These are phyloP conservation scores for Mycena latifolia DNA, from an alignment of 768 basidiomycete species.

Conservation along the genomic window DNA sequence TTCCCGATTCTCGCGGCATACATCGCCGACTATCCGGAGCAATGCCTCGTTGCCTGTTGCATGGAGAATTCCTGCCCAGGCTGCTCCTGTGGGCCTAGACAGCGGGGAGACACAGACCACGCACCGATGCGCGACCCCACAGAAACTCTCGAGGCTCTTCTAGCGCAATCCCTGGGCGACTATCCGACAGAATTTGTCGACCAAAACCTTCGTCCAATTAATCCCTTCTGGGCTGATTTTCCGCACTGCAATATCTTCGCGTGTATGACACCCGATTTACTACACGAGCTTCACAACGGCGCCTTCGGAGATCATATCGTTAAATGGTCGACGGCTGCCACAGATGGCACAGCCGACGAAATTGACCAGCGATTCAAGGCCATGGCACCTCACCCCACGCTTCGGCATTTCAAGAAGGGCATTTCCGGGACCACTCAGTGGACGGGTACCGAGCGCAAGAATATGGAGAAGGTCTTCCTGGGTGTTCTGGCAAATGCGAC, in stretches of 20 bases:
- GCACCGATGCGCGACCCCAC: background rate
- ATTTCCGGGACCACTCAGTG: too few species aligned
- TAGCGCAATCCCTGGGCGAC: background rate
- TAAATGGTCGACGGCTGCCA: background rate
- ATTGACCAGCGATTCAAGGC: background rate
- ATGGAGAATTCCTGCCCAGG: slow-evolving; percentile 46
- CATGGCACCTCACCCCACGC: too few species aligned
- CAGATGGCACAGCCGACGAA: background rate
- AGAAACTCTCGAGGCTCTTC: background rate
- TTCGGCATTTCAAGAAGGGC: too few species aligned
- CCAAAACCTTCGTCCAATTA: background rate
- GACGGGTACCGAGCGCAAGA: too few species aligned
- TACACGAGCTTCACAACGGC: background rate
- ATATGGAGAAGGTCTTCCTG: too few species aligned
- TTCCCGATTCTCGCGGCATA: slow-evolving; percentile 56
- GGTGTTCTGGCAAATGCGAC: too few species aligned
- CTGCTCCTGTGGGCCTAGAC: slow-evolving; percentile 29
- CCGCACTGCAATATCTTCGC: background rate
- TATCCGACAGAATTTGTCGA: background rate
- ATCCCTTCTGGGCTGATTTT: background rate
- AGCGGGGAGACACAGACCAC: background rate
- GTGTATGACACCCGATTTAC: background rate
- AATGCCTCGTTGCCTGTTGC: slow-evolving; percentile 49
- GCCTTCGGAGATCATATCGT: background rate
- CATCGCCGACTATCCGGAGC: slow-evolving; percentile 60